Base-by-base conservation (phyloP, 2,329 filamentous ascomycete species). In the Penicillium capsulatum region DNA sequence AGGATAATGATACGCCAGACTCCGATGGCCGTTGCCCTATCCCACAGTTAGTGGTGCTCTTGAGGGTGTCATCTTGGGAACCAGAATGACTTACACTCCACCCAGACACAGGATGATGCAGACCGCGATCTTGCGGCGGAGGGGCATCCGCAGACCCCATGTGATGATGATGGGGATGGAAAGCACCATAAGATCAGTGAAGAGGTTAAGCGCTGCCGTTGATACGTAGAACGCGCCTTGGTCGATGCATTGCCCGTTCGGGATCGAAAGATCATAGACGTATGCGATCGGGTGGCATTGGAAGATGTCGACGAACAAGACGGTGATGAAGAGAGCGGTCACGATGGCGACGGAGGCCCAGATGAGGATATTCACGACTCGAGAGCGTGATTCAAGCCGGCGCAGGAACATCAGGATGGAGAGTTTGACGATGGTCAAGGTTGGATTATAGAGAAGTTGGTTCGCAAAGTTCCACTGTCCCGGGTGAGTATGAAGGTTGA, bases 161-260 rank as follows among this genome's bases (percentile, higher is more conserved):
- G 54, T 59, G 15, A 63, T 61, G 14, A 58, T 47, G n/a, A 54
- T 51, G 1, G 61, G 61, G 6, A 64, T 57, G 1, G 53, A 44
- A 2, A 64, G 34, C 1, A 64, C 54, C 24, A 62, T 38, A 2
- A 59, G 10, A 17, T 64, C 60, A 2, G 60, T 62, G 36, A 63
- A 50, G n/a, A 64, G 47, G 22, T 59, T 54, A 1, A 57, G 31
- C 3, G 50, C 53, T 1, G 54, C 57, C 0, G 50, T 57, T 2
- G 50, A 48, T 1, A 62, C 50, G 31, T 53, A 61, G 34, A 63
- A 61, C 1, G 37, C 48, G 10, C 46, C 51, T 24, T 56, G 53
- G n/a, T 59, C 37, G 26, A 63, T 53, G 30, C 59, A 64, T n/a
- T 40, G 51, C 0, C 55, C 53, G 9, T 42, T 44, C 11, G 38